A percentile compares a stretch with the other conserved stretches of the same genome.
Evolutionary conservation across 2,329 filamentous ascomycete genomes (phyloP).

Genomic region (Ophiostoma sp.): DNA sequence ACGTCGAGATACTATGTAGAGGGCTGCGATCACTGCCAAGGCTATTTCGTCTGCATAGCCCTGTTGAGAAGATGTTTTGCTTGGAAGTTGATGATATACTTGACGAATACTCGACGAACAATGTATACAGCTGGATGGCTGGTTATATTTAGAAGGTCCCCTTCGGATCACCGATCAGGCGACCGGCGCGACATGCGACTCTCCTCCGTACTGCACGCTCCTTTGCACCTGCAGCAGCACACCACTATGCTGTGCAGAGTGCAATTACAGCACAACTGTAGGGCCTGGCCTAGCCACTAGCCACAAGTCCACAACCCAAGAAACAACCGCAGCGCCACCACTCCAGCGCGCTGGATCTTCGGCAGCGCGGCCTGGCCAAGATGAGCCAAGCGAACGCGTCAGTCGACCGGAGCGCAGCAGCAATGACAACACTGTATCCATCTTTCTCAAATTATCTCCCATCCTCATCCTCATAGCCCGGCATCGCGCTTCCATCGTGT

Average conservation of each 20-base stretch:
- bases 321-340: neutral
- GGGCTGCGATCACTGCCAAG: no score
- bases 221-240: conserved; percentile 5
- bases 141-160: no score
- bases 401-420: conserved; percentile 14
- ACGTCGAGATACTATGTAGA: no score
- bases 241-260: neutral
- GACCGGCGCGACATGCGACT: neutral
- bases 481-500: neutral
- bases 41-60: no score
- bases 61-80: no score
- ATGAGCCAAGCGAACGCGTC: conserved; percentile 23
- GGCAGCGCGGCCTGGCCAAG: conserved; percentile 15
- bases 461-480: no score
- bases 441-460: neutral
- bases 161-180: neutral
- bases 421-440: neutral
- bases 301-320: neutral
- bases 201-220: neutral
- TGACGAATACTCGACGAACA: no score
- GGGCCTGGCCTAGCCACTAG: no score
- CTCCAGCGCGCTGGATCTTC: neutral
- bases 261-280: neutral
- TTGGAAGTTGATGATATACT: no score
- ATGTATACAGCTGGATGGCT: no score